These are phyloP conservation scores for Trametes polyzona DNA, from an alignment of 1,284 basidiomycete species.

Conservation along the genomic window DNA sequence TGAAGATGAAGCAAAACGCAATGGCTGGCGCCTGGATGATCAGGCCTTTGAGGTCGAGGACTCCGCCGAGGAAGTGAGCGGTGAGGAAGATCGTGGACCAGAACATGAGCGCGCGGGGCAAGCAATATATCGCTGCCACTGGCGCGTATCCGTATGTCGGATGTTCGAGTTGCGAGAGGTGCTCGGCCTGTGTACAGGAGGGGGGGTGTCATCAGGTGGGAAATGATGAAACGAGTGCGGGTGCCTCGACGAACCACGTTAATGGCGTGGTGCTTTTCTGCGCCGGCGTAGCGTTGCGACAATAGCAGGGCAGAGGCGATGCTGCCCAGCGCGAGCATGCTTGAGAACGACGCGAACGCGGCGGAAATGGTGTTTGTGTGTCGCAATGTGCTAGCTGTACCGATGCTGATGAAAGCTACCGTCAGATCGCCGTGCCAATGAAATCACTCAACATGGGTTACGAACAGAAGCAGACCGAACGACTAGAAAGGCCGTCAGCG, in stretches of 20 bases:
- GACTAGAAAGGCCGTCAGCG: slow-evolving; percentile 1
- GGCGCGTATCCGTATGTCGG: slow-evolving; percentile 22
- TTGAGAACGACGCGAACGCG: slow-evolving; percentile 8
- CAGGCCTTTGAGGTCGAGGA: slow-evolving; percentile 13
- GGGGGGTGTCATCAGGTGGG: not conserved
- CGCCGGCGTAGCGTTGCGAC: slow-evolving; percentile 22
- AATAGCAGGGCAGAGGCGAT: slow-evolving; percentile 17
- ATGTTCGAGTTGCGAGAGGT: slow-evolving; percentile 3
- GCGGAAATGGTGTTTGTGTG: slow-evolving; percentile 11
- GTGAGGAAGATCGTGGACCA: slow-evolving; percentile 29
- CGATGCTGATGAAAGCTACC: not conserved
- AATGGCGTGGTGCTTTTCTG: slow-evolving; percentile 19
- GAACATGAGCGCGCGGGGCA: slow-evolving; percentile 27
- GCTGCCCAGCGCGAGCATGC: slow-evolving; percentile 12
- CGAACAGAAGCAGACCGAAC: slow-evolving; percentile 16
- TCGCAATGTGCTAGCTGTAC: not conserved
- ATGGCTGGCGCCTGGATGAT: slow-evolving; percentile 14
- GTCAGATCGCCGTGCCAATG: not conserved
- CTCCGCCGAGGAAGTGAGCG: slow-evolving; percentile 19
- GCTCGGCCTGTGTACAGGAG: slow-evolving; percentile 17
- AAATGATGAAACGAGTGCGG: not conserved
- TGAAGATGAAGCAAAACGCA: slow-evolving; percentile 6
- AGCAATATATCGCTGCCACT: slow-evolving; percentile 17
- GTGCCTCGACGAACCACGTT: slow-evolving; percentile 21
- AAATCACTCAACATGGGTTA: not conserved